These are phyloP conservation scores for Chaetomium globosum DNA, from an alignment of 2,329 filamentous ascomycete genomes.

Conservation along the genomic window DNA sequence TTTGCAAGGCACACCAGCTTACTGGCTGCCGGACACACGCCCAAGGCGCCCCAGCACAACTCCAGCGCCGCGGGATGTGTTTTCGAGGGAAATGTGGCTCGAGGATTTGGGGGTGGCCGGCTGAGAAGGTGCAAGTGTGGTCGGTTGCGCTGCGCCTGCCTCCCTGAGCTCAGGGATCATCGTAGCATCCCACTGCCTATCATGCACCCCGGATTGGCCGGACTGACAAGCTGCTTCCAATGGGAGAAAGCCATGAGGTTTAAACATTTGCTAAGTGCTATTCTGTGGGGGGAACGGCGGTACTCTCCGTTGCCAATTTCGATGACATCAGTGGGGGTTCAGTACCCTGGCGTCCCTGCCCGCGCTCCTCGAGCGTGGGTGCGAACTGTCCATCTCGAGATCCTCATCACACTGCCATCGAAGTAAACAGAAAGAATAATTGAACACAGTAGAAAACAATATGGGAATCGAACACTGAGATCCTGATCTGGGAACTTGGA, in stretches of 20 bases:
- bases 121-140: conserved; percentile 24
- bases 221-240: conserved; percentile 27
- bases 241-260: conserved; percentile 34
- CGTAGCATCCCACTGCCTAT: conserved; percentile 33
- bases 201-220: conserved; percentile 28
- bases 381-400: no score
- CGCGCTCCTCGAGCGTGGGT: no score
- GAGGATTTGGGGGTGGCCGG: neutral
- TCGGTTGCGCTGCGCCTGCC: conserved; percentile 13
- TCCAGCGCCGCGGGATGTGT: conserved; percentile 8
- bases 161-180: conserved; percentile 32
- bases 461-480: neutral
- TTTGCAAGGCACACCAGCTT: conserved; percentile 4
- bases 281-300: conserved; percentile 29
- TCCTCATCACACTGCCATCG: neutral
- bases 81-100: conserved; percentile 1
- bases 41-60: neutral
- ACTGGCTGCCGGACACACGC: neutral
- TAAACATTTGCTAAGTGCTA: conserved; percentile 36
- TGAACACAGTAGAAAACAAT: neutral
- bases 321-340: conserved; percentile 22
- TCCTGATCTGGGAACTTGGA: no score
- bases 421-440: neutral
- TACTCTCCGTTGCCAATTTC: conserved; percentile 14
- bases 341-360: conserved; percentile 5